Evolutionary conservation across 2,329 filamentous ascomycete genomes (phyloP).

Genomic region (Atkinsonella texensis): DNA sequence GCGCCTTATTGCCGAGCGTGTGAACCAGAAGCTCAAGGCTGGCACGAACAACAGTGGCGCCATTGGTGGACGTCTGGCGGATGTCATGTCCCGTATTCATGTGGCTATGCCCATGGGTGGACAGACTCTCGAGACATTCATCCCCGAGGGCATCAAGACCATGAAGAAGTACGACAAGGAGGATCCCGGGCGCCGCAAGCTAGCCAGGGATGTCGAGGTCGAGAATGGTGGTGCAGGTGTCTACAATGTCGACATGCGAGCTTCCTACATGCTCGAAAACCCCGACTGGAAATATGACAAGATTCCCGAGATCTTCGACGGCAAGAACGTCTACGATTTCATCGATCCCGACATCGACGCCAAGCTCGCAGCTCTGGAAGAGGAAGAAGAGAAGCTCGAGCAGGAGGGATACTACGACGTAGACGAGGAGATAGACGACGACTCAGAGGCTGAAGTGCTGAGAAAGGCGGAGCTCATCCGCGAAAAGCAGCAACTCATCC

Average conservation of each 20-base stretch:
- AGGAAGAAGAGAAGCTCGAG: constrained; percentile 88
- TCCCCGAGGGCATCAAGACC: constrained; percentile 72
- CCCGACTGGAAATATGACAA: constrained; percentile 94
- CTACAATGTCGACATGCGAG: constrained; percentile 84
- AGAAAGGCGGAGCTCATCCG: constrained; percentile 92
- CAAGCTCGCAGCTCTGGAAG: constrained; percentile 83
- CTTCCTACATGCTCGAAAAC: constrained; percentile 78
- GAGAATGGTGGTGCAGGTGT: constrained; percentile 93
- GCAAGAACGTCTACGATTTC: constrained; percentile 96
- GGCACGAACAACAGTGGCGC: constrained; percentile 66
- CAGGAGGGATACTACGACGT: constrained; percentile 90
- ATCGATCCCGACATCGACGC: constrained; percentile 93
- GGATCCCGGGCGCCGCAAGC: constrained; percentile 69
- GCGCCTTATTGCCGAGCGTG: constrained; percentile 80
- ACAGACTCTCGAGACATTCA: constrained; percentile 65
- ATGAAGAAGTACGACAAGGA: constrained; percentile 82
- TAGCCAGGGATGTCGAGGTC: constrained; percentile 80
- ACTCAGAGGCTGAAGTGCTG: constrained; percentile 74
- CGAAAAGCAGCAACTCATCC: constrained; percentile 84
- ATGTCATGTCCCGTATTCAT: constrained; percentile 89
- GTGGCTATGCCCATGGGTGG: constrained; percentile 89
- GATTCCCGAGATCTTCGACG: constrained; percentile 86
- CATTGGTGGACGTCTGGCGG: constrained; percentile 70
- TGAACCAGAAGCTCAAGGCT: constrained; percentile 92
- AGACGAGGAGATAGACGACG: constrained; percentile 70